Conservation (phyloP, 1,139 yeast genomes). For the Komagataea norvegica region DNA sequence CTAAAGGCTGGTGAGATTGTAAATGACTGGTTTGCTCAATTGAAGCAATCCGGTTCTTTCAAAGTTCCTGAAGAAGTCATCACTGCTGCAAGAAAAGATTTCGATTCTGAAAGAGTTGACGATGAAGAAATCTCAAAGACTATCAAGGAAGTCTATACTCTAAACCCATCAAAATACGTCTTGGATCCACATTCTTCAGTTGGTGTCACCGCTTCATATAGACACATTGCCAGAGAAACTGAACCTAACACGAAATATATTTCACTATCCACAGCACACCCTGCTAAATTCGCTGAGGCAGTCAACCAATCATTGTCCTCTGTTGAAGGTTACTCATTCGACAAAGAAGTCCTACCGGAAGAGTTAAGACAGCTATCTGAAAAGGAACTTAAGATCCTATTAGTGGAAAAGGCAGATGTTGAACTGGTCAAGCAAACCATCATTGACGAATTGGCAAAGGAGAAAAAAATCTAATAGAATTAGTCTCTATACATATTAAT, state of each 20-base stretch:
- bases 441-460: constrained; percentile 59
- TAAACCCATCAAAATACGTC: constrained; percentile 62
- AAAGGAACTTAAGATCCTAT: constrained; percentile 70
- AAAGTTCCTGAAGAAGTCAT: constrained; percentile 63
- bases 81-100: constrained; percentile 59
- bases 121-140: constrained; percentile 74
- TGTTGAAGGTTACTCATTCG: constrained; percentile 74
- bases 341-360: constrained; percentile 80
- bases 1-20: constrained; percentile 69
- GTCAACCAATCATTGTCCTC: constrained; percentile 73
- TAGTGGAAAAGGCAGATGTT: constrained; percentile 69
- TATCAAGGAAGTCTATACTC: constrained; percentile 60
- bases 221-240: constrained; percentile 41
- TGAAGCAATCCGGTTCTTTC: constrained; percentile 74
- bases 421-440: constrained; percentile 71
- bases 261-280: constrained; percentile 94
- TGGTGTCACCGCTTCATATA: constrained; percentile 76
- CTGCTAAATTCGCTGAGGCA: constrained; percentile 96
- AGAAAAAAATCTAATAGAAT: constrained; percentile 28
- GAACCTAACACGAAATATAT: constrained; percentile 49
- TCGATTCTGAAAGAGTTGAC: constrained; percentile 75
- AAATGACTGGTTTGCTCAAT: constrained; percentile 70
- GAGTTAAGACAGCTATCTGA: constrained; percentile 71
- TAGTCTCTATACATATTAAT: too few species aligned
- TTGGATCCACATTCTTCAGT: constrained; percentile 97